Evolutionary conservation across 257 asterid species (phyloP), one percentile per base, ranked within the genome.

Genomic region (Nicotiana paniculata): DNA sequence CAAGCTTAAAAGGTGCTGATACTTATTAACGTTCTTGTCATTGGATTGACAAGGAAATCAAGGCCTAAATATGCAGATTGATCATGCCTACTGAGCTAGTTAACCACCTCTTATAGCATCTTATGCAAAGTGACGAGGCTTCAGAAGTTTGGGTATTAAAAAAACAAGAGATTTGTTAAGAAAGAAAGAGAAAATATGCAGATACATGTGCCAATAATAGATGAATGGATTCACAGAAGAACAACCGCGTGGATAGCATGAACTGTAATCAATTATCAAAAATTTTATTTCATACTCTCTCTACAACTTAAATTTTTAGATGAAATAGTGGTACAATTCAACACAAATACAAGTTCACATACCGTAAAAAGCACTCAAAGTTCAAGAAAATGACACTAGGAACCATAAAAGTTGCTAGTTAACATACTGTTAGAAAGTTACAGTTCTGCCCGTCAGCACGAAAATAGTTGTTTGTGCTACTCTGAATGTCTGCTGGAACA

Each of bases 401-500:
- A 17, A 65, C 2, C 15, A 79, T 21, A 21, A 79, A 43, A 79
- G 61, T 61, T 37, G 82, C 6, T 61, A 13, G 75, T 17, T 30
- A 61, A 17, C 61, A n/a, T 48, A 24, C 97, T 64, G 95, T 92
- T 30, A 93, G 84, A 77, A 92, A 91, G 89, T 93, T 93, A 87
- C 93, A 89, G 87, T 92, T 92, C 82, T 92, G 97, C 39, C 97
- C 97, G 87, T 93, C 97, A 5, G 95, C 85, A 59, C 97, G 87
- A 24, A 65, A 46, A 81, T 93, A 92, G 91, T 93, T 92, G 89
- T 93, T 93, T 11, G 88, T 83, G 39, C 64, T 84, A 55, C 90
- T 85, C 26, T 85, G 85, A 53, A 64, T 83, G 55, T 90, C 86
- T 0, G 97, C 86, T 26, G 93, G 91, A 76, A 84, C 85, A 62